phyloP scores from a whole-genome alignment of 2,329 filamentous ascomycete genomes.

The Hypoxylon sp. region DNA sequence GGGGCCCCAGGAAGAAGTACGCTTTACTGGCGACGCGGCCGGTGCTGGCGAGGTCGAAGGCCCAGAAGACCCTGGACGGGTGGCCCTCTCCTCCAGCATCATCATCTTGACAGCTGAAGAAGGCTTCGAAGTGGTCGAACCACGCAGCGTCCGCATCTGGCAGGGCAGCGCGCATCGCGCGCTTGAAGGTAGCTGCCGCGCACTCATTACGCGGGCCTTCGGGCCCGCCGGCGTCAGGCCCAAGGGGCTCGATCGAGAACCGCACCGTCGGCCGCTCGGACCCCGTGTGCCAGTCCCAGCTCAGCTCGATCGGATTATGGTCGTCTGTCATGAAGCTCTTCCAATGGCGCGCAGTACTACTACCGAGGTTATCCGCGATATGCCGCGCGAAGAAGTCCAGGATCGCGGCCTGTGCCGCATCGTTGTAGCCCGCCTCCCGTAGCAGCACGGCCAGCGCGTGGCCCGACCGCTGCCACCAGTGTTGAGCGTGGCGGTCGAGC shows the following conservation, averaged over 20 bases:
- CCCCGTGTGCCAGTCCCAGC: conserved; percentile 47
- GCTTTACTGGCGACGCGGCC: conserved; percentile 32
- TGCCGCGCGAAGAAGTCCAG: conserved; percentile 11
- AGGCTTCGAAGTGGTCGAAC: conserved; percentile 30
- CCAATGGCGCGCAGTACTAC: conserved; percentile 35
- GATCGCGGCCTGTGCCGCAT: not conserved
- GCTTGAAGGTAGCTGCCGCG: conserved; percentile 19
- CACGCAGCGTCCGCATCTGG: conserved; percentile 32
- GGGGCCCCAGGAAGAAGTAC: conserved; percentile 41
- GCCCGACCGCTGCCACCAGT: conserved; percentile 6
- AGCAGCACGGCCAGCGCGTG: conserved; percentile 10
- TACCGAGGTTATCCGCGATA: conserved; percentile 2
- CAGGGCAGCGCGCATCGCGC: conserved; percentile 2
- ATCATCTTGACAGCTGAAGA: no score
- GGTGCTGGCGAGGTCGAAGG: conserved; percentile 39
- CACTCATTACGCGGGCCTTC: conserved; percentile 39
- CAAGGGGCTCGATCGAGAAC: conserved; percentile 47
- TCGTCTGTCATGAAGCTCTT: conserved; percentile 53
- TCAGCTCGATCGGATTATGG: conserved; percentile 48
- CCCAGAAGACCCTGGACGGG: conserved; percentile 38
- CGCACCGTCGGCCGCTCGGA: conserved; percentile 40
- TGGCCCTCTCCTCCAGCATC: conserved; percentile 21
- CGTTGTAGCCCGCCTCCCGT: conserved; percentile 7
- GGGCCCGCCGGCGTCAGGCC: conserved; percentile 37
- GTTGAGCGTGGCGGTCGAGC: not conserved